Base-by-base conservation (phyloP, 768 basidiomycete species). In the Pleurotus tuber-regium region DNA sequence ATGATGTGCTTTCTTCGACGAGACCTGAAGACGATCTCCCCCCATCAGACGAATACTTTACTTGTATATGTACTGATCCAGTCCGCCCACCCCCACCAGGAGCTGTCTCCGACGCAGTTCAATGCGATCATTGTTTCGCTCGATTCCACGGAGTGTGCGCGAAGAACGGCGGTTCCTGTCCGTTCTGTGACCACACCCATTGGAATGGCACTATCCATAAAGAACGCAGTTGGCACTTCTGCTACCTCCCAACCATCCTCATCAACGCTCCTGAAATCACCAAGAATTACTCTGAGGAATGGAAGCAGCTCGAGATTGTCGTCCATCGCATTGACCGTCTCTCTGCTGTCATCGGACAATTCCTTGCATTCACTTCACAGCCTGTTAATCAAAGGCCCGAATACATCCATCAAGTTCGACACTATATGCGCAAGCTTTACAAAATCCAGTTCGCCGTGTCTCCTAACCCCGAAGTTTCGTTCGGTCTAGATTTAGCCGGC, bases 351-450 rank as follows among this genome's bases (percentile, higher is more conserved):
- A 89, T 92, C 54, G 89, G 89, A 5, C 86, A 88, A 64, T 92
- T 93, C 69, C 67, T 92, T 50, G 75, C 85, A 2, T 90, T 79
- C 58, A 86, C 86, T 11, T 81, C 83, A 1, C 79, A 83, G 58
- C 75, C 80, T 26, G 75, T 76, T 29, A 87, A 91, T 54, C 89
- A 89, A 61, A 80, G 83, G n/a, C 70, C 75, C 3, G 87, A 89
- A 50, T 87, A 85, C 59, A 84, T 92, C 33, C 79, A 85, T 12
- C 90, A 91, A 65, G 89, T 92, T 10, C 82, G 90, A 26, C 91
- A 93, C 65, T 92, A 86, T 64, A 91, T 93, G 89, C 85, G 90
- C 57, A 93, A 93, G 69, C 71, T 92, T 12, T 92, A 85, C 74
- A 87, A 84, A 70, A 88, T 93, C 47, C 90, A 92, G 67, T 92